phyloP scores from a whole-genome alignment of 441 rosid species.

The Monsonia emarginata region DNA sequence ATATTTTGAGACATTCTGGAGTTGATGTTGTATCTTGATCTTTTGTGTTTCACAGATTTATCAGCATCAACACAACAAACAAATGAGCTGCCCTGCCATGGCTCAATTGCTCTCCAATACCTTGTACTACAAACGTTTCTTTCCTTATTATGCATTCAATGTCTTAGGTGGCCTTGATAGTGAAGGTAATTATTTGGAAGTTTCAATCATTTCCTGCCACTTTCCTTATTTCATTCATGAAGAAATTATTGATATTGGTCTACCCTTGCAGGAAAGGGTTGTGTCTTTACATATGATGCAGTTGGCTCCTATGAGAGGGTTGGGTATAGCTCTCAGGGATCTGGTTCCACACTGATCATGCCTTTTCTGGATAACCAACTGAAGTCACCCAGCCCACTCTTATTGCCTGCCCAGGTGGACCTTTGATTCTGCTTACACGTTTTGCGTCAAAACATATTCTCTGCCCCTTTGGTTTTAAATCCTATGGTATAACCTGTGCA shows the following conservation, averaged over 20 bases:
- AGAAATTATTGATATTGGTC: not conserved
- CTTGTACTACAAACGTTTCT: slow-evolving; percentile 87
- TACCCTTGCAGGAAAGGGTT: slow-evolving; percentile 61
- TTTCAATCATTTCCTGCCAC: not conserved
- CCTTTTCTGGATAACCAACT: slow-evolving; percentile 93
- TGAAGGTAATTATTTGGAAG: slow-evolving; percentile 44
- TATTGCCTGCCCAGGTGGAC: slow-evolving; percentile 68
- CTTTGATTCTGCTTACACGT: not conserved
- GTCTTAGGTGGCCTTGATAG: slow-evolving; percentile 86
- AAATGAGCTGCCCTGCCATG: slow-evolving; percentile 94
- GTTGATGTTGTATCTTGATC: slow-evolving; percentile 11
- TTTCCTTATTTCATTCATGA: not conserved
- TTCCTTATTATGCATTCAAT: slow-evolving; percentile 88
- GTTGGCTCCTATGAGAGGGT: slow-evolving; percentile 95
- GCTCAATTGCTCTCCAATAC: slow-evolving; percentile 88
- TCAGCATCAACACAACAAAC: slow-evolving; percentile 96
- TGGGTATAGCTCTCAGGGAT: slow-evolving; percentile 89
- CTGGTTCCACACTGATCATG: slow-evolving; percentile 80
- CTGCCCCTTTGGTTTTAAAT: not conserved
- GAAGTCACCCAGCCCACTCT: slow-evolving; percentile 90
- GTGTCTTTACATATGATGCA: slow-evolving; percentile 91
- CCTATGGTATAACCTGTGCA: slow-evolving; percentile 18
- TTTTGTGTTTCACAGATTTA: slow-evolving; percentile 45
- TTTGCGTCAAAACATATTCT: not conserved
- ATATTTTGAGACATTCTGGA: not conserved